Base-by-base conservation (phyloP, 2,329 filamentous ascomycete species). In the Balansia obtecta region DNA sequence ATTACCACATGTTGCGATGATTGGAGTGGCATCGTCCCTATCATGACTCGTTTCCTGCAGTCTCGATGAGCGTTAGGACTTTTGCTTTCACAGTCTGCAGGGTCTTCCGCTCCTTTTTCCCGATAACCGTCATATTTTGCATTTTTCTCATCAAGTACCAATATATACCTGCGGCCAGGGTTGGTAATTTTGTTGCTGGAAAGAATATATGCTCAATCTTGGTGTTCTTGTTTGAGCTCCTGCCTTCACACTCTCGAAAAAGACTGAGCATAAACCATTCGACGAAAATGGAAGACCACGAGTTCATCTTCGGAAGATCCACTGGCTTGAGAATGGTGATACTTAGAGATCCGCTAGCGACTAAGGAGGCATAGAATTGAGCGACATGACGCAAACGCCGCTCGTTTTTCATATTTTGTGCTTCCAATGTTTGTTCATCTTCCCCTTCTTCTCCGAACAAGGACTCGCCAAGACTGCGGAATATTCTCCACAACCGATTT, bases 401-500 rank as follows among this genome's bases (percentile, higher is more conserved):
- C 52, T 74, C 64, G 30, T 81, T 79, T 51, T 63, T 66, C 55
- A 71, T 65, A 12, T 65, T 64, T 50, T 72, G 65, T 43, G 69
- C 67, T 2, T 71, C 69, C 13, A 76, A 77, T 13, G 72, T 70
- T 22, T 71, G 70, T 10, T 78, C 77, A 2, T 80, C 77, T 6
- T 82, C 79, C 3, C 74, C 72, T 15, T 76, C 77, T 39, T 82
- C 81, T 6, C 80, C 82, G 43, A 86, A 84, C 37, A 86, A 77
- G 2, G 77, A 79, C 65, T 95, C 90, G n/a, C 89, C 91, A 67
- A 96, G 79, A 37, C 81, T 77, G 59, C 85, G 83, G 67, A 96
- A 94, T 10, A 91, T 73, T 58, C 86, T 88, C 83, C 90, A 95
- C 1, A 97, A 71, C 8, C 84, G 80, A 59, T 91, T 89, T 62